A percentile compares a stretch with the other conserved stretches of the same genome.
Conservation (phyloP, 2,329 filamentous ascomycete genomes). For the Ploettnerulaceae sp. region DNA sequence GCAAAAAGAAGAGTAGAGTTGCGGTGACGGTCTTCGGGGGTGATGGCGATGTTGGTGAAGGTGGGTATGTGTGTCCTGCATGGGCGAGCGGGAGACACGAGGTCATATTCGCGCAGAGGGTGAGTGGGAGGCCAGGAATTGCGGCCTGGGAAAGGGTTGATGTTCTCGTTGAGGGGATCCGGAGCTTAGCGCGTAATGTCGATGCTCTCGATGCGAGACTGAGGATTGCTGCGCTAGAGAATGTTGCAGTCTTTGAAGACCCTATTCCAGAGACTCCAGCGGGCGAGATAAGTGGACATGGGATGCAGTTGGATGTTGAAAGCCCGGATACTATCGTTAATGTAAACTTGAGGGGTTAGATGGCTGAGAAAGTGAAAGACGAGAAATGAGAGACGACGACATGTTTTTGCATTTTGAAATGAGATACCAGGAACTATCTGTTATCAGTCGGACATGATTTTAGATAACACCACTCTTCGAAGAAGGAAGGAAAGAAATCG, state of each 20-base stretch:
- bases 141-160: conserved; percentile 23
- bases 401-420: too few relatives aligned
- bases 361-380: too few relatives aligned
- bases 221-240: conserved; percentile 19
- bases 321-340: conserved; percentile 29
- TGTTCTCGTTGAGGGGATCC: conserved; percentile 25
- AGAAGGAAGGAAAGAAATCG: too few relatives aligned
- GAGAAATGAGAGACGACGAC: too few relatives aligned
- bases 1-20: conserved; percentile 14
- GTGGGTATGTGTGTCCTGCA: conserved; percentile 27
- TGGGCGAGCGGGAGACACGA: conserved; percentile 24
- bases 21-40: conserved; percentile 26
- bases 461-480: too few relatives aligned
- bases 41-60: conserved; percentile 10
- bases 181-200: conserved; percentile 23
- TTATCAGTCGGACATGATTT: too few relatives aligned
- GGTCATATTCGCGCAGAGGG: conserved; percentile 26
- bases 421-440: too few relatives aligned
- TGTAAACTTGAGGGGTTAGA: conserved; percentile 8
- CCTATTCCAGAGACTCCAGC: conserved; percentile 3
- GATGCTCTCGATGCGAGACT: conserved; percentile 20
- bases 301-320: conserved; percentile 28
- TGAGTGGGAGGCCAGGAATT: conserved; percentile 22
- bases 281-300: conserved; percentile 10
- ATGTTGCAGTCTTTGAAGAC: conserved; percentile 16